These are phyloP conservation scores for Camellia japonica DNA, from an alignment of 148 eudicot species.

Conservation along the genomic window DNA sequence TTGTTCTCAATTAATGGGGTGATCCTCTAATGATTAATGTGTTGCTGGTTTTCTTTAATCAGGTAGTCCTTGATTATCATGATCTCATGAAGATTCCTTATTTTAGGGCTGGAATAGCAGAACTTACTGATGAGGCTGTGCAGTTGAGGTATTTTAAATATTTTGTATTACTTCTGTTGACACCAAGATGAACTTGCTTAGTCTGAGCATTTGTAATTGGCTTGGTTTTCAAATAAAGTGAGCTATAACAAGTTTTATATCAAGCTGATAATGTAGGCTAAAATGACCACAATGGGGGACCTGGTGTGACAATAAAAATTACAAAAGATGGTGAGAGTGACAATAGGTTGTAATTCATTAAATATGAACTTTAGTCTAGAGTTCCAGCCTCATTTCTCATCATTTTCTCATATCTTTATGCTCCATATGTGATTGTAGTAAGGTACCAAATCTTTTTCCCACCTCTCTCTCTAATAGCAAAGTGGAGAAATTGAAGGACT, in stretches of 20 bases:
- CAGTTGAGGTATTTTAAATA: slow-evolving; percentile 44
- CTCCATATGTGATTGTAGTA: not conserved
- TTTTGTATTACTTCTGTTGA: not conserved
- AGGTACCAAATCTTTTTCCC: not conserved
- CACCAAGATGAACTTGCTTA: not conserved
- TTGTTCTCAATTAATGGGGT: too few relatives aligned
- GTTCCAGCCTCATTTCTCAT: not conserved
- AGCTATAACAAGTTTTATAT: not conserved
- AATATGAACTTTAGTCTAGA: not conserved
- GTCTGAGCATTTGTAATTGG: not conserved
- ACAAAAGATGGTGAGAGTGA: not conserved
- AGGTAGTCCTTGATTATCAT: slow-evolving; percentile 58
- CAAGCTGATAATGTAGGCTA: not conserved
- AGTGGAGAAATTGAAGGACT: not conserved
- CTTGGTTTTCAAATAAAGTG: not conserved
- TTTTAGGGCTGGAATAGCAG: slow-evolving; percentile 38
- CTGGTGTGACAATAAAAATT: not conserved
- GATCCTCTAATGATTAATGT: too few relatives aligned
- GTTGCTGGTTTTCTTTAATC: not conserved
- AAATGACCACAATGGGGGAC: not conserved
- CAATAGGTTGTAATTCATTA: not conserved
- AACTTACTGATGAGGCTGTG: slow-evolving; percentile 31
- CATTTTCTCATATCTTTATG: not conserved
- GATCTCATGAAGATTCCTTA: slow-evolving; percentile 57
- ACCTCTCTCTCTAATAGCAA: not conserved